These are phyloP conservation scores for Penicillium aurantiogriseum DNA, from an alignment of 2,329 filamentous ascomycete species.

Conservation along the genomic window DNA sequence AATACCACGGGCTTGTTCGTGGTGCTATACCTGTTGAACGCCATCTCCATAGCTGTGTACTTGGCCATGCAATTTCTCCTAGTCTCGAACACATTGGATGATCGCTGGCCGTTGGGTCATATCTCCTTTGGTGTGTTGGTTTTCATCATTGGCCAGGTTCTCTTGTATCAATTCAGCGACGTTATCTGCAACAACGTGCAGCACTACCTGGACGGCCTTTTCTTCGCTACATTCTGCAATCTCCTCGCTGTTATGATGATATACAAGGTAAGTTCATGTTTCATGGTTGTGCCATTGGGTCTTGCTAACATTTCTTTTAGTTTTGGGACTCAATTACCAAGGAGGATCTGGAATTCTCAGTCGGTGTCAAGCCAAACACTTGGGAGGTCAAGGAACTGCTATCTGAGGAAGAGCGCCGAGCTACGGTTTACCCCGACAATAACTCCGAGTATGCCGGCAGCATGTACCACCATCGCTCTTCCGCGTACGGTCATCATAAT, in stretches of 20 bases:
- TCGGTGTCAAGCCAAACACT: constrained; percentile 91
- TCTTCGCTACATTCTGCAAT: constrained; percentile 93
- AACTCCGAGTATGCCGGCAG: constrained; percentile 47
- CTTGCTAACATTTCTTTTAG: constrained; percentile 50
- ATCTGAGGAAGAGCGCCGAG: constrained; percentile 73
- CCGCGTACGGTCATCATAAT: constrained; percentile 39
- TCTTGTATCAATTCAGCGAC: constrained; percentile 85
- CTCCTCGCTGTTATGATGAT: constrained; percentile 98
- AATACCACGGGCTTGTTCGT: constrained; percentile 89
- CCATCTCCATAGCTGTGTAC: constrained; percentile 81
- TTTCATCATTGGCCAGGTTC: constrained; percentile 86
- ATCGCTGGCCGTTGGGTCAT: constrained; percentile 92
- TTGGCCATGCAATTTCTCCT: constrained; percentile 83
- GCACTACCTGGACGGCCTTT: constrained; percentile 92
- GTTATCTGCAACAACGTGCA: constrained; percentile 78
- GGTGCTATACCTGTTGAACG: constrained; percentile 88
- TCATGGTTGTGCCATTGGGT: neutral
- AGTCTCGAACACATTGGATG: constrained; percentile 84
- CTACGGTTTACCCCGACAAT: constrained; percentile 67
- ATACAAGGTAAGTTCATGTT: constrained; percentile 70
- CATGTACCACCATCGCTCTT: constrained; percentile 43
- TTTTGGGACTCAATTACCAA: constrained; percentile 99
- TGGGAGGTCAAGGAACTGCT: constrained; percentile 97
- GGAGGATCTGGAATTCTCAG: constrained; percentile 97
- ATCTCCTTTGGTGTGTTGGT: constrained; percentile 89